phyloP scores from a whole-genome alignment of 2,329 filamentous ascomycete species.

The Penicillium carneum region DNA sequence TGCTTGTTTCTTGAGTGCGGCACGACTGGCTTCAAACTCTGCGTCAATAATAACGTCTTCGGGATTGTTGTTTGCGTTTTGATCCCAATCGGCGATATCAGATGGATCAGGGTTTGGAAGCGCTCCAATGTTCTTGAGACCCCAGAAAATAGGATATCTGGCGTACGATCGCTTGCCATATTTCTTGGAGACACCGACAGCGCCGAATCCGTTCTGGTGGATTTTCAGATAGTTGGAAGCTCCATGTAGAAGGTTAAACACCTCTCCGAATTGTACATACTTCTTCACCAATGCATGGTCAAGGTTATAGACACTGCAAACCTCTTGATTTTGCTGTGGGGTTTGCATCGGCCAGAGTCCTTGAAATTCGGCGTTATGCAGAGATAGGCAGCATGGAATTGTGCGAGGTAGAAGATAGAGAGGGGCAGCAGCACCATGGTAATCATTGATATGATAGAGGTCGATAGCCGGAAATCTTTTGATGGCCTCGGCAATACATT shows the following conservation, averaged over 20 bases:
- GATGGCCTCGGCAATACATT: conserved; percentile 70
- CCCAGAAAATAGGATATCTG: conserved; percentile 74
- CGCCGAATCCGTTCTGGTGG: conserved; percentile 71
- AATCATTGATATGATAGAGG: conserved; percentile 72
- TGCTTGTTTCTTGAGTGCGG: conserved; percentile 64
- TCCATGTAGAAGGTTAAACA: conserved; percentile 72
- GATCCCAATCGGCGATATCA: conserved; percentile 68
- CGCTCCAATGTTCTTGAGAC: conserved; percentile 67
- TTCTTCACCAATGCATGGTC: conserved; percentile 68
- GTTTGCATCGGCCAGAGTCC: conserved; percentile 73
- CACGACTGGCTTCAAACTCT: conserved; percentile 62
- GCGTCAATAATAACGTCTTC: conserved; percentile 61
- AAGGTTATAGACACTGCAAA: conserved; percentile 70
- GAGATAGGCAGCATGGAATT: conserved; percentile 67
- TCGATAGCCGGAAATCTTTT: conserved; percentile 69
- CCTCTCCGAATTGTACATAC: conserved; percentile 72
- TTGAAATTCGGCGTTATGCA: conserved; percentile 75
- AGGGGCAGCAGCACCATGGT: conserved; percentile 69
- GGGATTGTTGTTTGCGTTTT: conserved; percentile 63
- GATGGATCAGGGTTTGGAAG: conserved; percentile 72
- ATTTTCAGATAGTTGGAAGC: conserved; percentile 70
- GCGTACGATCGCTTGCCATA: conserved; percentile 72
- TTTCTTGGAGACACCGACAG: conserved; percentile 72
- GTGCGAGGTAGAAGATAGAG: conserved; percentile 69
- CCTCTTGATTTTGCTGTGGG: conserved; percentile 66